phyloP scores from a whole-genome alignment of 2,329 filamentous ascomycete species.

The Fusarium sp. region DNA sequence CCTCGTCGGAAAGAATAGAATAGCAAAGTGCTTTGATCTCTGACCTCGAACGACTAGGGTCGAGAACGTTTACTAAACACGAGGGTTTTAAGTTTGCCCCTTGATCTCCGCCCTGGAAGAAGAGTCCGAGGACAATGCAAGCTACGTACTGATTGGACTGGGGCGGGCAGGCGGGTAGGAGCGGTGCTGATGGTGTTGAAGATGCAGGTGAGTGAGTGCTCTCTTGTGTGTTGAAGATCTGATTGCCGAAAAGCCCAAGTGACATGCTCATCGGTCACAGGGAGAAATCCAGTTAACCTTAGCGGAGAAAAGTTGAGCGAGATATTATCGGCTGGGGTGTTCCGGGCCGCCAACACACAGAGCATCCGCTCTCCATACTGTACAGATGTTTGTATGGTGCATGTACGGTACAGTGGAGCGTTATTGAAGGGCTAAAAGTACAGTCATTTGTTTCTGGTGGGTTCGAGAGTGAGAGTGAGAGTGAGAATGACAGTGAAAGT shows the following conservation, averaged over 20 bases:
- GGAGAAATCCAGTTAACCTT: not conserved
- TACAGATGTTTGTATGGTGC: not conserved
- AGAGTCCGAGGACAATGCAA: not conserved
- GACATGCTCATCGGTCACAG: not conserved
- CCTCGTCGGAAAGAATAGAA: not conserved
- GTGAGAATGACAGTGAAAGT: not conserved
- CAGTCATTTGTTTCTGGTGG: not conserved
- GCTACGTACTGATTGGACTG: not conserved
- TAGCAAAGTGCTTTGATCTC: conserved; percentile 3
- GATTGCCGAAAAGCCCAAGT: conserved; percentile 20
- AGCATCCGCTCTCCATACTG: not conserved
- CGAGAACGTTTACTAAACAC: conserved; percentile 17
- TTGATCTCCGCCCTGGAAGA: conserved; percentile 26
- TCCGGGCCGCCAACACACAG: not conserved
- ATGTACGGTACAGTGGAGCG: not conserved
- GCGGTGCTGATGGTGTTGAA: conserved; percentile 2
- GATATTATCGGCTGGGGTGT: not conserved
- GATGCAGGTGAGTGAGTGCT: not conserved
- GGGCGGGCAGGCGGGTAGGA: conserved; percentile 23
- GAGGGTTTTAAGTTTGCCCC: conserved; percentile 15
- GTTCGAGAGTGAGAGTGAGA: not conserved
- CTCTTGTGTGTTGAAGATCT: conserved; percentile 16
- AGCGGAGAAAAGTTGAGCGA: not conserved
- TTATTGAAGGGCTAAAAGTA: not conserved
- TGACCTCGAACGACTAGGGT: not conserved